Evolutionary conservation across 495 filamentous ascomycete species (phyloP).

Genomic region (Collariella sp.): DNA sequence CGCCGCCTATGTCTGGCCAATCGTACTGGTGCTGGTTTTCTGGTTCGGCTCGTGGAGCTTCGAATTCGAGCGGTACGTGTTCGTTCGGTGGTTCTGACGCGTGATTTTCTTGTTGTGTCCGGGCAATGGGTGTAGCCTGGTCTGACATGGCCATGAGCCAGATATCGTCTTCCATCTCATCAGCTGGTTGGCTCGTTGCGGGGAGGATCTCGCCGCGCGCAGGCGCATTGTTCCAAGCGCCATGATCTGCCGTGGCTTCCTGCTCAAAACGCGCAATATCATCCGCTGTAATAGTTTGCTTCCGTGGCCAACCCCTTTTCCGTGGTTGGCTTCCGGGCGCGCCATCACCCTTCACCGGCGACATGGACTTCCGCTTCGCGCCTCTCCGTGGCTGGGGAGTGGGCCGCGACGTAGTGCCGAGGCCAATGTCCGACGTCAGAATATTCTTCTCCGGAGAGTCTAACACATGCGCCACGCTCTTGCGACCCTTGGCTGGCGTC

Average conservation of each 20-base stretch:
- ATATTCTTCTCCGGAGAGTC: slow-evolving; percentile 14
- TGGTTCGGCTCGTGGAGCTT: slow-evolving; percentile 9
- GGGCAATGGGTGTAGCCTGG: slow-evolving; percentile 18
- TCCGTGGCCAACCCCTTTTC: slow-evolving; percentile 28
- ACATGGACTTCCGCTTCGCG: slow-evolving; percentile 27
- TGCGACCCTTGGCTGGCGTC: slow-evolving; percentile 27
- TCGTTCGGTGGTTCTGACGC: neutral
- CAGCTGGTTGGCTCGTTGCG: neutral
- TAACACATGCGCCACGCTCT: neutral
- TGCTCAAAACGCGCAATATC: slow-evolving; percentile 13
- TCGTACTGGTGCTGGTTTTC: slow-evolving; percentile 13
- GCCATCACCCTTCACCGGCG: slow-evolving; percentile 16
- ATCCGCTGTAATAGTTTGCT: slow-evolving; percentile 10
- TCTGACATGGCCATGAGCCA: slow-evolving; percentile 28
- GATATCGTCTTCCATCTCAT: slow-evolving; percentile 25
- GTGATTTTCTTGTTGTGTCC: neutral
- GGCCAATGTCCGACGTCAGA: slow-evolving; percentile 14
- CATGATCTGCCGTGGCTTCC: slow-evolving; percentile 11
- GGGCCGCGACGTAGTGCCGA: slow-evolving; percentile 19
- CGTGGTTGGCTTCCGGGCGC: slow-evolving; percentile 15
- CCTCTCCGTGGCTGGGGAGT: slow-evolving; percentile 7
- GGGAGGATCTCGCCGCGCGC: slow-evolving; percentile 1
- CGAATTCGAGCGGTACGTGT: neutral
- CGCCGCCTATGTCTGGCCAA: slow-evolving; percentile 12
- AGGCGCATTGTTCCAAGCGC: slow-evolving; percentile 13